A percentile compares a stretch with the other conserved stretches of the same genome.
phyloP scores from a whole-genome alignment of 1,284 basidiomycete species.

The Apiotrichum brassicae region DNA sequence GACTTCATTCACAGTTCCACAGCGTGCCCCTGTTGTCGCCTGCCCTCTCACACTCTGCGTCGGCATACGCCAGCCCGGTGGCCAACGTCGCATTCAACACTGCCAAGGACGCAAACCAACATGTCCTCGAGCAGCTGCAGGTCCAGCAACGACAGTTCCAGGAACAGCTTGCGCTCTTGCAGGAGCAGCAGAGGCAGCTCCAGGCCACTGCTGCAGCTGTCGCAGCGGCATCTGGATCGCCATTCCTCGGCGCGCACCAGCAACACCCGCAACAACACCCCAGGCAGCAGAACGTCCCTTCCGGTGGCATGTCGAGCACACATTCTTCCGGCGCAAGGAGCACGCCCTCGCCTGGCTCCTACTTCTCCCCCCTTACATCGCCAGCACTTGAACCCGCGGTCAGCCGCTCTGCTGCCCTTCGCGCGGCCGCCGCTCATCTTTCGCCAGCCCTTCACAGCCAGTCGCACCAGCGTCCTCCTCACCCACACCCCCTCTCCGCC shows the following conservation, averaged over 20 bases:
- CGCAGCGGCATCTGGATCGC: constrained; percentile 23
- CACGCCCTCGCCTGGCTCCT: constrained; percentile 40
- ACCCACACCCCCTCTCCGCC: constrained; percentile 36
- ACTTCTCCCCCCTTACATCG: constrained; percentile 56
- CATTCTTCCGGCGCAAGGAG: constrained; percentile 14
- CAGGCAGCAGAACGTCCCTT: constrained; percentile 25
- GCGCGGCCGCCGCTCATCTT: constrained; percentile 22
- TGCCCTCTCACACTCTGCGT: constrained; percentile 29
- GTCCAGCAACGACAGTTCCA: constrained; percentile 43
- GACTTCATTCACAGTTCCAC: no score
- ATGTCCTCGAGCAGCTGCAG: constrained; percentile 39
- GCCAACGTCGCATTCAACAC: constrained; percentile 18
- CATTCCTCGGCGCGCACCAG: constrained; percentile 17
- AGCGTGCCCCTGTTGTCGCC: constrained; percentile 39
- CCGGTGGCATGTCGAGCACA: constrained; percentile 12
- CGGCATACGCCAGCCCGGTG: constrained; percentile 28
- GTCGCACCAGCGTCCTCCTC: constrained; percentile 22
- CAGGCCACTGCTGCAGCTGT: constrained; percentile 40
- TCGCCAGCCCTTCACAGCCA: constrained; percentile 17
- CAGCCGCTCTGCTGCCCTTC: constrained; percentile 20
- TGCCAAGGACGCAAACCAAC: constrained; percentile 11
- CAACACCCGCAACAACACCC: constrained; percentile 7
- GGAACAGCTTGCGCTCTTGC: constrained; percentile 36
- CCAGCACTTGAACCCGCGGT: constrained; percentile 52
- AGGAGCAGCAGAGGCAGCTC: constrained; percentile 39